Base-by-base conservation (phyloP, 495 filamentous ascomycete genomes). In the Cladorrhinum samala region DNA sequence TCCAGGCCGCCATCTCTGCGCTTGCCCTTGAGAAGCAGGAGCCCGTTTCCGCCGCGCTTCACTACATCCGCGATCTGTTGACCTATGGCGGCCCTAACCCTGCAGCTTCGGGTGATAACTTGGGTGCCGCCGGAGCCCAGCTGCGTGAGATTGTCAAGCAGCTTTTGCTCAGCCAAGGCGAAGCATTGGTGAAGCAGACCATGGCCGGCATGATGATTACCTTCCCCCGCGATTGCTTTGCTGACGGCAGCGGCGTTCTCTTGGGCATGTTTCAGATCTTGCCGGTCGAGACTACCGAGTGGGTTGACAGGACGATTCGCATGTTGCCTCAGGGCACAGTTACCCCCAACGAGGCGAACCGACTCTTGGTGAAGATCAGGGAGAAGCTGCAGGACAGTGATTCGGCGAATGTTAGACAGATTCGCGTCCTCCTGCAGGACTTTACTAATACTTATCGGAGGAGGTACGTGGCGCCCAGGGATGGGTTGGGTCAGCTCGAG, bases 161-260 rank as follows among this genome's bases (percentile, higher is more conserved):
- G 41, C 79, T 96, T 33, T 65, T 95, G 44, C 46, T 77, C 1
- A 72, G 76, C 0, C 83, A 91, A 46, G 93, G 94, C 45, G 86
- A 91, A 66, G 66, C 80, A 20, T 76, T 99, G 30, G 79, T 88
- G 18, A 90, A 95, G 66, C 87, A 89, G 39, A 81, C 94, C 37
- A 72, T 97, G 63, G 91, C 90, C 3, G 93, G 93, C 56, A 92
- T 99, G 91, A 96, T 99, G 91, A 96, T 96, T 65, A 89, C 83
- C 0, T 99, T 97, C 75, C 93, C 93, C 0, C 80, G 83, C 41
- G 94, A 96, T 65, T 96, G 91, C 70, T 91, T 97, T 68, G 81
- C 91, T 0, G 94, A 97, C 68, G 91, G 90, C 5, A 93, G 87
- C 20, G 88, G 91, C 9, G 87, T 95, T n/a, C 71, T 97, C 54